Evolutionary conservation across 2,329 filamentous ascomycete species (phyloP).

Genomic region (Seiridium unicorne): DNA sequence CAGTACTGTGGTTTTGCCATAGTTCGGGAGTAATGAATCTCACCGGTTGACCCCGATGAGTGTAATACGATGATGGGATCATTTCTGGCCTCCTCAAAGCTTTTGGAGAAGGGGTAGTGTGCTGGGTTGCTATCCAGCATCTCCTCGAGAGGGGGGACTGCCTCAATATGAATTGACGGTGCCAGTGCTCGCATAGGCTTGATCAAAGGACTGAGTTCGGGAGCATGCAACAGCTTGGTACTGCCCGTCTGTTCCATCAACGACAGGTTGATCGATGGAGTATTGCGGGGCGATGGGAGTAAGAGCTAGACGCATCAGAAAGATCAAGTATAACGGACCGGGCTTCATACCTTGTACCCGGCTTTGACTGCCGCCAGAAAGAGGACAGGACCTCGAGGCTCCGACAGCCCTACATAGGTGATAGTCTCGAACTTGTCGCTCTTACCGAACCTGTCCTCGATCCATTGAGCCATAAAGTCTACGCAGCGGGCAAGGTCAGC

Average conservation of each 20-base stretch:
- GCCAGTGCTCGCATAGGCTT: background rate
- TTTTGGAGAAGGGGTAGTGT: conserved; percentile 3
- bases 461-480: conserved; percentile 23
- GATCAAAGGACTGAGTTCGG: conserved; percentile 6
- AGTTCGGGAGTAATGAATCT: background rate
- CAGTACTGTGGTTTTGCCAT: background rate
- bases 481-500: conserved; percentile 16
- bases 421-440: conserved; percentile 20
- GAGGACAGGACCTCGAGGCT: conserved; percentile 27
- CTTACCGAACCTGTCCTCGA: conserved; percentile 19
- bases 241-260: conserved; percentile 14
- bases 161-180: background rate
- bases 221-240: conserved; percentile 9
- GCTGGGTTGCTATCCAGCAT: conserved; percentile 1
- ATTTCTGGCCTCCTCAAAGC: conserved; percentile 11
- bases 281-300: conserved; percentile 15
- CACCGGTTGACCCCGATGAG: conserved; percentile 15
- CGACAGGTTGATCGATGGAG: conserved; percentile 8
- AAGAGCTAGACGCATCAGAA: conserved; percentile 11
- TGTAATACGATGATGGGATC: conserved; percentile 11
- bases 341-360: conserved; percentile 26
- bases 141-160: background rate
- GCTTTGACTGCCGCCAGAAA: conserved; percentile 32
- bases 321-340: background rate
- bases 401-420: conserved; percentile 20